phyloP scores from a whole-genome alignment of 495 filamentous ascomycete species.

The Aspergillus heteromorphus region DNA sequence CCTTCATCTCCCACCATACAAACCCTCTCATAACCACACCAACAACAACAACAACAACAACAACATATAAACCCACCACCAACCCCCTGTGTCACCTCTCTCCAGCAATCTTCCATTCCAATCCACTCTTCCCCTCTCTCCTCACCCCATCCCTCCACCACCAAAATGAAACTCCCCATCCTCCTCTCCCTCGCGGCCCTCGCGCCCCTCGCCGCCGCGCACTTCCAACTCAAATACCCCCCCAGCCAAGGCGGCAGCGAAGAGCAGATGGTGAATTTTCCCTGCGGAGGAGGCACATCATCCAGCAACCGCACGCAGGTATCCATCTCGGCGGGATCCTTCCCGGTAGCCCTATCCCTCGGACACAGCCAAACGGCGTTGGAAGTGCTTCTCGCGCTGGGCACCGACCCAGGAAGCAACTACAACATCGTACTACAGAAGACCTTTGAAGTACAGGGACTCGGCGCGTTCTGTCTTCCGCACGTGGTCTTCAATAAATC shows the following conservation, averaged over 20 bases:
- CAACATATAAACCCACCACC: background rate
- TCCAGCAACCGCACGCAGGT: slow-evolving; percentile 46
- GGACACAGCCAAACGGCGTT: slow-evolving; percentile 51
- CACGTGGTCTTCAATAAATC: slow-evolving; percentile 35
- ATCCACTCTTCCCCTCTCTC: background rate
- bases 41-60: no score
- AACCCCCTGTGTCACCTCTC: background rate
- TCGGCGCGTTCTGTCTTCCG: slow-evolving; percentile 53
- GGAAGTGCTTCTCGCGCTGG: slow-evolving; percentile 52
- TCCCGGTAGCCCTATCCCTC: slow-evolving; percentile 50
- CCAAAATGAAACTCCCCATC: slow-evolving; percentile 23
- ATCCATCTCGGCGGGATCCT: slow-evolving; percentile 40
- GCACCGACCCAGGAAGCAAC: slow-evolving; percentile 43
- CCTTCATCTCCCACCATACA: no score
- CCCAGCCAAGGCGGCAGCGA: slow-evolving; percentile 50
- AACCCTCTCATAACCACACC: no score
- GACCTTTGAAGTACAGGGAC: slow-evolving; percentile 45
- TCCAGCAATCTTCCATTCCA: no score
- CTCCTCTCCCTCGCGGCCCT: slow-evolving; percentile 24
- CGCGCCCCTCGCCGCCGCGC: slow-evolving; percentile 44
- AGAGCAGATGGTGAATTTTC: slow-evolving; percentile 42
- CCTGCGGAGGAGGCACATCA: slow-evolving; percentile 53
- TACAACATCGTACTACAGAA: slow-evolving; percentile 51
- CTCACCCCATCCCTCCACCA: background rate
- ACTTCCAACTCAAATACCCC: slow-evolving; percentile 58